Conservation (phyloP, 345 rosid species). For the Citrus sp. region DNA sequence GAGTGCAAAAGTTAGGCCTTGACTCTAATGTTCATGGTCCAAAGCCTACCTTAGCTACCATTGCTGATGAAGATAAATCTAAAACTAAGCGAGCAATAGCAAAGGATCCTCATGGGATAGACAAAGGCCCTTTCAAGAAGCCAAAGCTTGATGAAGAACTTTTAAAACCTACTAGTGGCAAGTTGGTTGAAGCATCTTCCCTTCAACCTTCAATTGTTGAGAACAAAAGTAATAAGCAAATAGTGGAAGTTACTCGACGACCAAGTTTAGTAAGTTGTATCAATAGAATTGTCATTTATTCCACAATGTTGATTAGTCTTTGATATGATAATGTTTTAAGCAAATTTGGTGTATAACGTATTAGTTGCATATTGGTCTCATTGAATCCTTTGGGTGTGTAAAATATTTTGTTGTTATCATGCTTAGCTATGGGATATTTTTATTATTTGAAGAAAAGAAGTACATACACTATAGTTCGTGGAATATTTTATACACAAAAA, state of each 20-base stretch:
- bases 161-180: slow-evolving; percentile 24
- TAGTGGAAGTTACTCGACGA: slow-evolving; percentile 37
- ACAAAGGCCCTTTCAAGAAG: slow-evolving; percentile 26
- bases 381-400: slow-evolving; percentile 1
- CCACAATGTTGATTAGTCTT: not conserved
- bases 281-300: not conserved
- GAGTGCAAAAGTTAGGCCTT: slow-evolving; percentile 16
- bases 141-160: slow-evolving; percentile 33
- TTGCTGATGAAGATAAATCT: slow-evolving; percentile 17
- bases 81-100: slow-evolving; percentile 11
- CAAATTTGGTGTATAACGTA: not conserved
- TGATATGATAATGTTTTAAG: not conserved
- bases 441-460: not conserved
- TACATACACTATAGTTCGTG: not conserved
- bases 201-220: slow-evolving; percentile 19
- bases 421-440: not conserved
- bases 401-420: not conserved
- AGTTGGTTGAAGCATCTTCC: slow-evolving; percentile 25
- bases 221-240: slow-evolving; percentile 23
- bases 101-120: slow-evolving; percentile 21
- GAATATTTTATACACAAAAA: too few relatives aligned
- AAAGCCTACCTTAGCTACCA: slow-evolving; percentile 8
- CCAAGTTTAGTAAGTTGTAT: slow-evolving; percentile 62
- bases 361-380: not conserved
- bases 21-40: slow-evolving; percentile 19